Evolutionary conservation across 768 basidiomycete genomes (phyloP).

Genomic region (Mrakia hoshinonis): DNA sequence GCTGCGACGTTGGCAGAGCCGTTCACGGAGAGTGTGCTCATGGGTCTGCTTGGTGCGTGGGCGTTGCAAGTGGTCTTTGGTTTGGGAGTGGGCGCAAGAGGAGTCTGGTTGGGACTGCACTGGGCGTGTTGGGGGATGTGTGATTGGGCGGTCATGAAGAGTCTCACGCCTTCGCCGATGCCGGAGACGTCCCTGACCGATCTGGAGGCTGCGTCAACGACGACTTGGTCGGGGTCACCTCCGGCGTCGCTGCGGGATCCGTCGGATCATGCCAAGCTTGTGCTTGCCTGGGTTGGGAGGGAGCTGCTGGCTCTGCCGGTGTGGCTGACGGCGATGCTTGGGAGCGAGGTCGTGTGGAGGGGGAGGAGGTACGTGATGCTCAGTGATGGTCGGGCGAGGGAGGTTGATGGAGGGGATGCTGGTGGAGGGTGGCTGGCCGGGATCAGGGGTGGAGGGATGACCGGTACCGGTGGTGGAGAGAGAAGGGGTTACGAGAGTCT

Average conservation of each 20-base stretch:
- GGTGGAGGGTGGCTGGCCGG: conserved; percentile 5
- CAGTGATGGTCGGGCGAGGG: conserved; percentile 59
- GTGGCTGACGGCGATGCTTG: conserved; percentile 70
- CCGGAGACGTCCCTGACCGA: conserved; percentile 23
- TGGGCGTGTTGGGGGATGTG: conserved; percentile 74
- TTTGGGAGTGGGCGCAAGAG: conserved; percentile 43
- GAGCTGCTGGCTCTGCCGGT: conserved; percentile 83
- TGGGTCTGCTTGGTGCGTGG: conserved; percentile 56
- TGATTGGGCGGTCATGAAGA: conserved; percentile 43
- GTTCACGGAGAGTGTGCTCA: conserved; percentile 74
- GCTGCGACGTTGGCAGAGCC: conserved; percentile 82
- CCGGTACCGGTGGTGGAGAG: background rate
- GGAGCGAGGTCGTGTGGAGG: conserved; percentile 78
- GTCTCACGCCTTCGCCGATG: conserved; percentile 49
- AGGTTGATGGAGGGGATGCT: conserved; percentile 5
- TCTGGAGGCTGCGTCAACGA: background rate
- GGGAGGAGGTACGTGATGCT: conserved; percentile 67
- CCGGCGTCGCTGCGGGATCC: conserved; percentile 31
- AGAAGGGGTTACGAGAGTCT: background rate
- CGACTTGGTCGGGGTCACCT: background rate
- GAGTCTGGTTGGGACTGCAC: conserved; percentile 66
- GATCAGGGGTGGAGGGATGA: background rate
- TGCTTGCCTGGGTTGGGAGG: conserved; percentile 67
- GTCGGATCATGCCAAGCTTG: conserved; percentile 49
- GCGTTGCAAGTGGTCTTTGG: conserved; percentile 50